These are phyloP conservation scores for Malus hybrid DNA, from an alignment of 331 rosid species.

Conservation along the genomic window DNA sequence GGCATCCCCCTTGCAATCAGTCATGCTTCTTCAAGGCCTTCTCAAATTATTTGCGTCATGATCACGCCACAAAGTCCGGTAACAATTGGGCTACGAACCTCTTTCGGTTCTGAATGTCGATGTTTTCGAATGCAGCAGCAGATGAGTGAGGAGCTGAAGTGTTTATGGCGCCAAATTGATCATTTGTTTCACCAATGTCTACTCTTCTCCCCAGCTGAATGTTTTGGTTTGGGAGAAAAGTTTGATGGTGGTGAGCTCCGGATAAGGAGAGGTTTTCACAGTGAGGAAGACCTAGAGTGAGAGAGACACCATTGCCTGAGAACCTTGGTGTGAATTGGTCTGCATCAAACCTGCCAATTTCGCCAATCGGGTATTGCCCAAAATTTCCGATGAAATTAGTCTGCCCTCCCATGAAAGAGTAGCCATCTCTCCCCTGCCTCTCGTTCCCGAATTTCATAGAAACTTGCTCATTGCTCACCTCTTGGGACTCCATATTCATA, in stretches of 20 bases:
- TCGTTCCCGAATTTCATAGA: slow-evolving; percentile 60
- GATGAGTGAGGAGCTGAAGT: slow-evolving; percentile 58
- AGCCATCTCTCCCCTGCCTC: slow-evolving; percentile 65
- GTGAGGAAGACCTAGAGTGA: slow-evolving; percentile 91
- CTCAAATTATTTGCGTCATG: neutral
- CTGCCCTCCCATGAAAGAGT: slow-evolving; percentile 68
- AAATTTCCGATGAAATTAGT: slow-evolving; percentile 73
- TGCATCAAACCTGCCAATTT: slow-evolving; percentile 79
- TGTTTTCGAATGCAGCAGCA: slow-evolving; percentile 46
- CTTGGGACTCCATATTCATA: slow-evolving; percentile 48
- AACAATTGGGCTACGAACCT: slow-evolving; percentile 86
- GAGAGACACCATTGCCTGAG: slow-evolving; percentile 84
- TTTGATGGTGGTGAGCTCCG: slow-evolving; percentile 47
- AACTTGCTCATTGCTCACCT: slow-evolving; percentile 35
- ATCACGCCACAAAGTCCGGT: slow-evolving; percentile 77
- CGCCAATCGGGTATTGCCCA: slow-evolving; percentile 84
- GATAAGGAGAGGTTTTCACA: slow-evolving; percentile 63
- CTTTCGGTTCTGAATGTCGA: slow-evolving; percentile 80
- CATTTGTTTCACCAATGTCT: slow-evolving; percentile 54
- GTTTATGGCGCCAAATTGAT: slow-evolving; percentile 49
- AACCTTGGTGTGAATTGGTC: slow-evolving; percentile 75
- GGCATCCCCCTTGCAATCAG: neutral
- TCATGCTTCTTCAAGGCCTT: slow-evolving; percentile 6
- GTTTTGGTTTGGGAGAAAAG: slow-evolving; percentile 69
- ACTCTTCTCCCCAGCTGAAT: slow-evolving; percentile 76